These are phyloP conservation scores for Dentiscutata heterogama DNA, from an alignment of 371 early-diverging fungal species.

Conservation along the genomic window DNA sequence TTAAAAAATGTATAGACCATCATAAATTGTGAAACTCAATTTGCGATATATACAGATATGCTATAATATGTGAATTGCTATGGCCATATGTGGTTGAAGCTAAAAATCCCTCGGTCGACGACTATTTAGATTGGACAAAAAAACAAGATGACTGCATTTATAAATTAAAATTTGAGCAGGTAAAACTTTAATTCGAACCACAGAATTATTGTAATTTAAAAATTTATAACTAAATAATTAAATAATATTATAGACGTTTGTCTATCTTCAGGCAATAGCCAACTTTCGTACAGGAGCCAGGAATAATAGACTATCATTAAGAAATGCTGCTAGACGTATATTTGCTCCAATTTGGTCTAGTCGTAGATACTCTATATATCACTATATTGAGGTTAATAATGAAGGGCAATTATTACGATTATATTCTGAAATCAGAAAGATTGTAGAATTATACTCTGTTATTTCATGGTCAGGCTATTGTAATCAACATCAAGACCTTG, in stretches of 20 bases:
- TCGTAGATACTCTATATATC: slow-evolving; percentile 7
- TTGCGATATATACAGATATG: slow-evolving; percentile 38
- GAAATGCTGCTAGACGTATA: slow-evolving; percentile 1
- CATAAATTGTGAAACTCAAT: slow-evolving; percentile 22
- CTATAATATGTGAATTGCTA: slow-evolving; percentile 23
- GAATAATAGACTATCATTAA: slow-evolving; percentile 16
- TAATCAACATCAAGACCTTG: slow-evolving; percentile 36
- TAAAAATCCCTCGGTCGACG: slow-evolving; percentile 9
- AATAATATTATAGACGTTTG: neutral
- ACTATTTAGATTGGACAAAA: slow-evolving; percentile 19
- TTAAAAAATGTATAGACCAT: slow-evolving; percentile 33
- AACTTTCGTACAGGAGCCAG: slow-evolving; percentile 30
- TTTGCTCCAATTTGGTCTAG: slow-evolving; percentile 41
- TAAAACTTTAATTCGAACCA: neutral
- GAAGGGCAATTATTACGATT: slow-evolving; percentile 31
- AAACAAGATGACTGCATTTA: slow-evolving; percentile 12
- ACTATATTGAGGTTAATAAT: slow-evolving; percentile 13
- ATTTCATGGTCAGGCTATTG: slow-evolving; percentile 16
- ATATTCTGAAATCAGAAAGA: slow-evolving; percentile 18
- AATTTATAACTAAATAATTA: too few species aligned
- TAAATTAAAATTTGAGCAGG: slow-evolving; percentile 40
- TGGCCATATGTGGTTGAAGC: slow-evolving; percentile 20
- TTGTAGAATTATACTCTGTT: slow-evolving; percentile 23
- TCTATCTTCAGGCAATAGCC: slow-evolving; percentile 31
- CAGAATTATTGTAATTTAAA: neutral